Evolutionary conservation across 345 rosid genomes (phyloP).

Genomic region (Acer negundo): DNA sequence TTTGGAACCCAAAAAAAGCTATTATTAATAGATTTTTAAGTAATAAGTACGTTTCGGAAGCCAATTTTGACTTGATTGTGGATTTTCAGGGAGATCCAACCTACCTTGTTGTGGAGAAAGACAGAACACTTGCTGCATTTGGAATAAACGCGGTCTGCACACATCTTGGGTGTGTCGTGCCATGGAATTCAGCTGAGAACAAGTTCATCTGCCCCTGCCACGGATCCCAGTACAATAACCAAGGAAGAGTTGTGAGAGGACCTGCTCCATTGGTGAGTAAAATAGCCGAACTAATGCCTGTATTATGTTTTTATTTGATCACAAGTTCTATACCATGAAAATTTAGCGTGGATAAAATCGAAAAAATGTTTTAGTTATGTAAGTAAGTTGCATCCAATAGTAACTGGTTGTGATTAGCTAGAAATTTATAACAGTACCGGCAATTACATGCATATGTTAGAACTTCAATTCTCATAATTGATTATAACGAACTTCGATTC

Average conservation of each 20-base stretch:
- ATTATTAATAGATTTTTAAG: not conserved
- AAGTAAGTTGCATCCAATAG: not conserved
- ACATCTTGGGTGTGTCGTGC: slow-evolving; percentile 95
- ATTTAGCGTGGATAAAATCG: no score
- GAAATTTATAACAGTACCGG: not conserved
- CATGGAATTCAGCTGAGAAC: slow-evolving; percentile 86
- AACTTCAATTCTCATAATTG: not conserved
- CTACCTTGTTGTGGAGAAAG: slow-evolving; percentile 93
- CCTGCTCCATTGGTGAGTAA: slow-evolving; percentile 91
- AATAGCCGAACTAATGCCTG: not conserved
- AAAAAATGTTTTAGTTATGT: not conserved
- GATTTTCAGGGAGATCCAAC: slow-evolving; percentile 88
- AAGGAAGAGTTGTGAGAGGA: slow-evolving; percentile 96
- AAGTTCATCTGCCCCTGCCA: slow-evolving; percentile 97
- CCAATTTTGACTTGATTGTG: not conserved
- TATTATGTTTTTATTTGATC: not conserved
- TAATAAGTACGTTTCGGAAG: not conserved
- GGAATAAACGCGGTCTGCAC: slow-evolving; percentile 92
- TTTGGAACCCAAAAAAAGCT: not conserved
- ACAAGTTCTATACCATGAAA: not conserved
- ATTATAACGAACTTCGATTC: not conserved
- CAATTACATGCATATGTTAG: not conserved
- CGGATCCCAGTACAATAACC: slow-evolving; percentile 95
- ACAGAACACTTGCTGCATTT: slow-evolving; percentile 72
- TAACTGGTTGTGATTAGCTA: not conserved